Conservation (phyloP, 139 green algal genomes). For the Tetradesmus obliquus region DNA sequence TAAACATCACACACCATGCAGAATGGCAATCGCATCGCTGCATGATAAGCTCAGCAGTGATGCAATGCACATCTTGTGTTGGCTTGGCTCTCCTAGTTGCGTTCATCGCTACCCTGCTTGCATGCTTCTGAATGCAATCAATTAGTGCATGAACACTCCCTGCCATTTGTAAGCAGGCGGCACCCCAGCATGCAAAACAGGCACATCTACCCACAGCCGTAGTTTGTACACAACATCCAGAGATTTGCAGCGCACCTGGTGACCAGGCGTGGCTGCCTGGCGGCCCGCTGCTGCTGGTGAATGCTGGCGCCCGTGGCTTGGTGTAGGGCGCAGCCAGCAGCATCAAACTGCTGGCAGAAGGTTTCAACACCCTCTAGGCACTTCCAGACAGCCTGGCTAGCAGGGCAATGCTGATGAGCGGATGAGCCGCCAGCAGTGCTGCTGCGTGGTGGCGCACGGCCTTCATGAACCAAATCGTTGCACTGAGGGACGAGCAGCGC, state of each 20-base stretch:
- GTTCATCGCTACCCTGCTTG: too few relatives aligned
- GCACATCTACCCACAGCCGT: too few relatives aligned
- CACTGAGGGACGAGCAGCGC: too few relatives aligned
- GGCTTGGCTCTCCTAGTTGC: too few relatives aligned
- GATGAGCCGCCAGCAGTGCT: slow-evolving; percentile 71
- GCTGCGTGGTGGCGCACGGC: slow-evolving; percentile 66
- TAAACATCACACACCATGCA: too few relatives aligned
- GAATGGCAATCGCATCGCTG: too few relatives aligned
- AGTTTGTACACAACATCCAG: not conserved
- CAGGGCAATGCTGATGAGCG: slow-evolving; percentile 64
- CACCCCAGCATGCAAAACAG: too few relatives aligned
- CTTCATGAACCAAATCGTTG: not conserved
- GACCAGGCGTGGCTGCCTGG: not conserved
- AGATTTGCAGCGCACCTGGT: not conserved
- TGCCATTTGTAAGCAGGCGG: too few relatives aligned
- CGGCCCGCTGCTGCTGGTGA: not conserved
- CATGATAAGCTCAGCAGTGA: too few relatives aligned
- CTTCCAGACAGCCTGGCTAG: slow-evolving; percentile 55
- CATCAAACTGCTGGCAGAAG: slow-evolving; percentile 41
- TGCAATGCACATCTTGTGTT: too few relatives aligned
- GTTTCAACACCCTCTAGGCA: slow-evolving; percentile 46
- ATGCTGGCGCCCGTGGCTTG: slow-evolving; percentile 7
- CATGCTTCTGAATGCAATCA: too few relatives aligned
- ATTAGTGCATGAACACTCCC: too few relatives aligned
- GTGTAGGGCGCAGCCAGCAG: slow-evolving; percentile 45